These are phyloP conservation scores for Rhizophagus sp. DNA, from an alignment of 192 early-diverging fungal species.

Conservation along the genomic window DNA sequence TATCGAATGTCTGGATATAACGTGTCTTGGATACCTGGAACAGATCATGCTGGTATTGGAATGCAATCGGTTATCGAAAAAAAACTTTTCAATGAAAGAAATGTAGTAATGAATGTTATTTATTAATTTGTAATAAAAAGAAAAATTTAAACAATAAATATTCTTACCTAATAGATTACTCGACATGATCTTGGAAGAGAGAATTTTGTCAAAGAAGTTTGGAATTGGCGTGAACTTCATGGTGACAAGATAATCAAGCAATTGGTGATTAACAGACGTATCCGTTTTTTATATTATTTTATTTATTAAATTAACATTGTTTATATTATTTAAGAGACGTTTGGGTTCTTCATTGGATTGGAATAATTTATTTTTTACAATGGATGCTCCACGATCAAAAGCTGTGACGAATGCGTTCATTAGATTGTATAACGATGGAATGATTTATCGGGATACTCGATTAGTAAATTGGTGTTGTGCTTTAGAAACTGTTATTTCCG, in stretches of 20 bases:
- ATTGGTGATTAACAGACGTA: constrained; percentile 38
- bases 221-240: constrained; percentile 84
- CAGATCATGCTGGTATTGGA: constrained; percentile 97
- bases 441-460: constrained; percentile 88
- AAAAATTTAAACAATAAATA: neutral
- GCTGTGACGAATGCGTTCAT: constrained; percentile 93
- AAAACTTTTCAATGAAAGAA: constrained; percentile 71
- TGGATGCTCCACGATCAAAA: constrained; percentile 74
- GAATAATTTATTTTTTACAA: constrained; percentile 84
- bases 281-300: neutral
- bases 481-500: constrained; percentile 92
- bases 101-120: constrained; percentile 3
- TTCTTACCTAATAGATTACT: constrained; percentile 42
- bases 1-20: constrained; percentile 90
- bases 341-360: constrained; percentile 91
- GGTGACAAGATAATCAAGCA: constrained; percentile 83
- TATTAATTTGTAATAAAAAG: neutral
- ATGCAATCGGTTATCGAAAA: constrained; percentile 96
- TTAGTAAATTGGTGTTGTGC: constrained; percentile 97
- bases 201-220: constrained; percentile 79
- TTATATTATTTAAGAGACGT: constrained; percentile 37
- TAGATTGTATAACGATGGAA: constrained; percentile 79
- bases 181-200: constrained; percentile 89
- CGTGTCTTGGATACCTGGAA: constrained; percentile 92
- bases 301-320: neutral